These are phyloP conservation scores for Sophora flavescens DNA, from an alignment of 306 rosid species.

Conservation along the genomic window DNA sequence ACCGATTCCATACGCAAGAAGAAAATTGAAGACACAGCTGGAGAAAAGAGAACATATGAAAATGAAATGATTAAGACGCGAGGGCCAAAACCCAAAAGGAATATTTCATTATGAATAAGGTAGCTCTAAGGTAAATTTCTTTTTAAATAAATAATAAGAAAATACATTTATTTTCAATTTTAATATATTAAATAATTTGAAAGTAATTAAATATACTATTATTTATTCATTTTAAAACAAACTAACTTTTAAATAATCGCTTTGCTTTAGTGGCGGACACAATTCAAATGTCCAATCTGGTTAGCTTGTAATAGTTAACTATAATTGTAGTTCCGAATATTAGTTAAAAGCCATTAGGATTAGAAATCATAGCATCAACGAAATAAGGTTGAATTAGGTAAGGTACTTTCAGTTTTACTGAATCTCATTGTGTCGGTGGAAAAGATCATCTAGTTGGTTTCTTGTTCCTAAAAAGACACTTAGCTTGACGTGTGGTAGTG, in stretches of 20 bases:
- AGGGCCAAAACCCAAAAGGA: conserved; percentile 25
- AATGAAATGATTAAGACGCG: conserved; percentile 37
- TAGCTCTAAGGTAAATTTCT: too few relatives aligned
- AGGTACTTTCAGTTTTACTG: conserved; percentile 18
- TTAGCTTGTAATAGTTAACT: not conserved
- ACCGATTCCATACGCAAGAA: conserved; percentile 42
- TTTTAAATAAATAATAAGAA: too few relatives aligned
- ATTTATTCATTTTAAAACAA: too few relatives aligned
- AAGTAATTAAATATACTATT: too few relatives aligned
- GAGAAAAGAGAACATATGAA: not conserved
- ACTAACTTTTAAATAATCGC: not conserved
- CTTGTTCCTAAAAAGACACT: conserved; percentile 12
- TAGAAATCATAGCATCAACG: conserved; percentile 30
- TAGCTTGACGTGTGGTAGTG: conserved; percentile 42
- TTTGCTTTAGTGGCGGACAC: not conserved
- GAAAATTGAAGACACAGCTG: conserved; percentile 35
- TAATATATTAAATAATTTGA: too few relatives aligned
- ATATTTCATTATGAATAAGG: not conserved
- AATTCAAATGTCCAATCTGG: not conserved
- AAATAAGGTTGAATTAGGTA: conserved; percentile 23
- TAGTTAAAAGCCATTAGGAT: not conserved
- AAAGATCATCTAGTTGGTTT: conserved; percentile 31
- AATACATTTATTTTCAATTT: too few relatives aligned
- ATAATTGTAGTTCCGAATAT: not conserved
- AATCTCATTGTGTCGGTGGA: conserved; percentile 49